These are phyloP conservation scores for Solanum microdontum DNA, from an alignment of 257 asterid species.

Conservation along the genomic window DNA sequence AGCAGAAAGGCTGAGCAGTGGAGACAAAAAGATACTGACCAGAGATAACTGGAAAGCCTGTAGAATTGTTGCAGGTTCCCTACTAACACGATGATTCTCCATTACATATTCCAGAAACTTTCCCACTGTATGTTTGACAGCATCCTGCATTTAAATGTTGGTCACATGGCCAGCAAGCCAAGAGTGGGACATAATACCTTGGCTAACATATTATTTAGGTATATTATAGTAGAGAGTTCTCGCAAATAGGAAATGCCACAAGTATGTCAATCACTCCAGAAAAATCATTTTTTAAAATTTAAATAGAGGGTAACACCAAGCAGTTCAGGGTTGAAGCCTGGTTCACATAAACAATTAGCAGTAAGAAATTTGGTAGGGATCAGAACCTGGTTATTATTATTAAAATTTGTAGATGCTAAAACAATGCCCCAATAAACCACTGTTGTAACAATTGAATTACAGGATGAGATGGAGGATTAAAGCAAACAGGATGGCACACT, in stretches of 20 bases:
- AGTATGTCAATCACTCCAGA: background rate
- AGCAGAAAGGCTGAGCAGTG: background rate
- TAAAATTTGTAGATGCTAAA: background rate
- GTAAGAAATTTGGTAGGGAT: background rate
- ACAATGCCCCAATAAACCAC: background rate
- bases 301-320: background rate
- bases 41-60: constrained; percentile 80
- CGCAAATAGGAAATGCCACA: background rate
- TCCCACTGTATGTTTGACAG: constrained; percentile 23
- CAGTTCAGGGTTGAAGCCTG: background rate
- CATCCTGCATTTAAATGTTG: constrained; percentile 45
- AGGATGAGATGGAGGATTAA: background rate
- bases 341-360: background rate
- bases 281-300: background rate
- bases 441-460: background rate
- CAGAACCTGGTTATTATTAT: background rate
- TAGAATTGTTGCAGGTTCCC: constrained; percentile 37
- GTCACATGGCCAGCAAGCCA: constrained; percentile 4
- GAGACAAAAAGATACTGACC: constrained; percentile 34
- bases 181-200: background rate
- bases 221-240: background rate
- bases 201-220: background rate
- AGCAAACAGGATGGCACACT: background rate
- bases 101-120: constrained; percentile 57
- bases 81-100: constrained; percentile 46